These are phyloP conservation scores for Sarocladiaceae sp. DNA, from an alignment of 2,329 filamentous ascomycete genomes.

Conservation along the genomic window DNA sequence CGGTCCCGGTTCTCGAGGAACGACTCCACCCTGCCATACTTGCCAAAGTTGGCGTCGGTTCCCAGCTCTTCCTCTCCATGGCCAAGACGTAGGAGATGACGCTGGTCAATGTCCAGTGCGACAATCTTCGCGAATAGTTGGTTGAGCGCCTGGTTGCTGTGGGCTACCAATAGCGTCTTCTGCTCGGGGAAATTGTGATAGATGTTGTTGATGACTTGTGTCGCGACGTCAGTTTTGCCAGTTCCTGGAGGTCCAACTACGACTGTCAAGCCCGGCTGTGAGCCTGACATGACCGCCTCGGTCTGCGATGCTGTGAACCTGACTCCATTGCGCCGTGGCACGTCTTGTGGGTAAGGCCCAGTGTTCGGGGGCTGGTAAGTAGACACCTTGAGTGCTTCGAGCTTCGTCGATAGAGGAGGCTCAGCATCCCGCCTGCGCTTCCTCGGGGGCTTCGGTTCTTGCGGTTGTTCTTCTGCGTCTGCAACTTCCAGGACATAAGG, in stretches of 20 bases:
- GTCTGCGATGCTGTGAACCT: constrained; percentile 89
- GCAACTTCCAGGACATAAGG: constrained; percentile 77
- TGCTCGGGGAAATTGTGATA: constrained; percentile 97
- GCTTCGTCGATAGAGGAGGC: constrained; percentile 52
- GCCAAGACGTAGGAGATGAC: constrained; percentile 84
- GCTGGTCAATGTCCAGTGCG: constrained; percentile 90
- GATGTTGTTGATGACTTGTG: constrained; percentile 97
- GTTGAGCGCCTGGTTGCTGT: constrained; percentile 96
- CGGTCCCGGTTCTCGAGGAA: constrained; percentile 82
- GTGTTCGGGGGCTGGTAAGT: constrained; percentile 86
- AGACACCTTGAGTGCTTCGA: constrained; percentile 70
- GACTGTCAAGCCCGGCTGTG: constrained; percentile 87
- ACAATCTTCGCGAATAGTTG: constrained; percentile 97
- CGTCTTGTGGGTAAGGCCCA: constrained; percentile 82
- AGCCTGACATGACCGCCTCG: constrained; percentile 88
- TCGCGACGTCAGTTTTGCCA: constrained; percentile 98
- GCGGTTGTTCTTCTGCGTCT: constrained; percentile 45
- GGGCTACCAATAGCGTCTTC: constrained; percentile 84
- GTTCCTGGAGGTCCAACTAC: constrained; percentile 94
- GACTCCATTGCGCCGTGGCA: constrained; percentile 72
- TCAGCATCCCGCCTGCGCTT: constrained; percentile 80
- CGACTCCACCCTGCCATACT: constrained; percentile 88
- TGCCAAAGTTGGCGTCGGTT: constrained; percentile 82
- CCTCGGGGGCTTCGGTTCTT: constrained; percentile 61
- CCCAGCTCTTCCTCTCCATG: constrained; percentile 93